phyloP scores from a whole-genome alignment of 2,329 filamentous ascomycete species.

The Phoma sp. region DNA sequence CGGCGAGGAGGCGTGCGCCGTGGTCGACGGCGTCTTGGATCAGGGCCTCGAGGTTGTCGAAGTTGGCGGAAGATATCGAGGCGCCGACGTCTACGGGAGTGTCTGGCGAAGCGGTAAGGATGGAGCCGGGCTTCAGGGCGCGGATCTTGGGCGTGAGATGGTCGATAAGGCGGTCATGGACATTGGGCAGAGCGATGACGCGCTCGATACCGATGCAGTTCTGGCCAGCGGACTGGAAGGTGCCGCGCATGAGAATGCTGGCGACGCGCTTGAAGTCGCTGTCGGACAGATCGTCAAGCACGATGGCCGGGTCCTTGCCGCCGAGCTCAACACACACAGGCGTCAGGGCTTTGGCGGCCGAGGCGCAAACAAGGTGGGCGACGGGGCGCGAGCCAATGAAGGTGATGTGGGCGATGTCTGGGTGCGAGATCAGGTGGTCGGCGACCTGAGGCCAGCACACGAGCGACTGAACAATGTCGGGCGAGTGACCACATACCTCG shows the following conservation, averaged over 20 bases:
- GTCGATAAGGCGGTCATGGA: constrained; percentile 75
- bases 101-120: constrained; percentile 55
- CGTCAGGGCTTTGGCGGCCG: constrained; percentile 83
- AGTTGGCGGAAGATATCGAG: constrained; percentile 81
- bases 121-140: constrained; percentile 76
- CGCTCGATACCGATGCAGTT: constrained; percentile 98
- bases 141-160: constrained; percentile 76
- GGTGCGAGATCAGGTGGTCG: constrained; percentile 81
- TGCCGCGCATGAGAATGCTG: constrained; percentile 86
- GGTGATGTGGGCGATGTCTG: constrained; percentile 83
- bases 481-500: constrained; percentile 79
- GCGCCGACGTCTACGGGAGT: constrained; percentile 80
- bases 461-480: constrained; percentile 81
- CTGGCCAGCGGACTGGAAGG: constrained; percentile 93
- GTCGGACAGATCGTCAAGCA: constrained; percentile 79
- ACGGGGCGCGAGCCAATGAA: constrained; percentile 93
- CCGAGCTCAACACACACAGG: constrained; percentile 91
- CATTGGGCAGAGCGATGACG: constrained; percentile 77
- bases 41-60: constrained; percentile 76
- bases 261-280: constrained; percentile 71
- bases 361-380: constrained; percentile 85
- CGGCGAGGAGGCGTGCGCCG: constrained; percentile 81
- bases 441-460: constrained; percentile 89
- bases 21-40: constrained; percentile 77
- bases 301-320: constrained; percentile 90